Conservation (phyloP, 2,329 filamentous ascomycete genomes). For the Trichoderma arundinaceum region DNA sequence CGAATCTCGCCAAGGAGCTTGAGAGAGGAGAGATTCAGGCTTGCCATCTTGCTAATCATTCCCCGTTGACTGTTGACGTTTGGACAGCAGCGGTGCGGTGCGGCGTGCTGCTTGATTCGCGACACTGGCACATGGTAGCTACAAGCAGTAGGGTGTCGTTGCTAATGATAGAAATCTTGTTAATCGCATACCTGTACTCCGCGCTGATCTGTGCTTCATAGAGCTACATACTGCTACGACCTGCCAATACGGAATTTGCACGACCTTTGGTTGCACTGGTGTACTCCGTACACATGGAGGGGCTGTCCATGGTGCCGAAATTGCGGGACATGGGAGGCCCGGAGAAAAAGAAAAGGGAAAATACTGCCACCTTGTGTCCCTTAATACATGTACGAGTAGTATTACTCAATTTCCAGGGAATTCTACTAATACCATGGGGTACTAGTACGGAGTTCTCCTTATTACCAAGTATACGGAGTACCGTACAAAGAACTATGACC, state of each 20-base stretch:
- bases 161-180: slow-evolving; percentile 8
- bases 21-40: slow-evolving; percentile 8
- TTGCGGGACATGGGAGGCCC: slow-evolving; percentile 18
- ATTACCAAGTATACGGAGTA: slow-evolving; percentile 4
- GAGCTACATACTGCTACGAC: background rate
- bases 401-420: slow-evolving; percentile 19
- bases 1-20: slow-evolving; percentile 24
- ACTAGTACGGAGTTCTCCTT: slow-evolving; percentile 21
- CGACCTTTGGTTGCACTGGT: background rate
- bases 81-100: background rate
- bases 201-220: background rate
- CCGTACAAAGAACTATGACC: slow-evolving; percentile 1
- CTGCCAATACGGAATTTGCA: slow-evolving; percentile 13
- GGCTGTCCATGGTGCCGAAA: slow-evolving; percentile 12
- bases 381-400: background rate
- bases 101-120: background rate
- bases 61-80: slow-evolving; percentile 10
- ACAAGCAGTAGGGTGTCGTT: background rate
- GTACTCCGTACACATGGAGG: background rate
- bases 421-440: slow-evolving; percentile 15
- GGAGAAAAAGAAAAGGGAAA: slow-evolving; percentile 21
- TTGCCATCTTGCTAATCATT: slow-evolving; percentile 24
- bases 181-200: background rate
- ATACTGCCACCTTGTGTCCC: background rate
- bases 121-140: background rate